phyloP scores from a whole-genome alignment of 108 stramenopile genomes.

The Pseudonitzschia delicatissima region DNA sequence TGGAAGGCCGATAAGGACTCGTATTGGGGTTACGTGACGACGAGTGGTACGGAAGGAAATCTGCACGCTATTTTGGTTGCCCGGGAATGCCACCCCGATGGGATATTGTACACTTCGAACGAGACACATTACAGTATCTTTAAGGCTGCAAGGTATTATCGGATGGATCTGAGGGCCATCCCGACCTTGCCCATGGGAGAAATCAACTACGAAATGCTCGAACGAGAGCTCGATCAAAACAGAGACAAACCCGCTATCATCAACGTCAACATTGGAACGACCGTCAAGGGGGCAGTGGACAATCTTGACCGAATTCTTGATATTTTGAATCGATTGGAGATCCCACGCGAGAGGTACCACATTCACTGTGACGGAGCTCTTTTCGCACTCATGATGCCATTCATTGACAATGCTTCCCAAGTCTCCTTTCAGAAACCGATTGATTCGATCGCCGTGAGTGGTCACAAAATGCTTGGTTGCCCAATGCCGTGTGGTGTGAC shows the following conservation, averaged over 20 bases:
- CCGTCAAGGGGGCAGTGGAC: constrained; percentile 90
- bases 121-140: constrained; percentile 85
- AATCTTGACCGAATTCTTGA: constrained; percentile 83
- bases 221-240: constrained; percentile 65
- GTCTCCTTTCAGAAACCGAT: constrained; percentile 80
- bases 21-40: constrained; percentile 91
- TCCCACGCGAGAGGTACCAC: constrained; percentile 79
- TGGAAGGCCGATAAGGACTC: constrained; percentile 71
- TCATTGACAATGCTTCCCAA: constrained; percentile 78
- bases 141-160: constrained; percentile 87
- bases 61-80: constrained; percentile 83
- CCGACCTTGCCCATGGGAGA: constrained; percentile 88
- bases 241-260: constrained; percentile 76
- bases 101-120: constrained; percentile 70
- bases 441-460: constrained; percentile 84
- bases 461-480: constrained; percentile 90
- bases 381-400: constrained; percentile 91
- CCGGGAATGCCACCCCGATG: constrained; percentile 83
- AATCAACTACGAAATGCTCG: constrained; percentile 78
- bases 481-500: constrained; percentile 91
- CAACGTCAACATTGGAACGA: constrained; percentile 90
- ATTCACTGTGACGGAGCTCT: constrained; percentile 89
- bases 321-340: constrained; percentile 62
- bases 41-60: constrained; percentile 88
- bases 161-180: constrained; percentile 83